phyloP scores from a whole-genome alignment of 345 rosid species.

The Gossypium herbaceum region DNA sequence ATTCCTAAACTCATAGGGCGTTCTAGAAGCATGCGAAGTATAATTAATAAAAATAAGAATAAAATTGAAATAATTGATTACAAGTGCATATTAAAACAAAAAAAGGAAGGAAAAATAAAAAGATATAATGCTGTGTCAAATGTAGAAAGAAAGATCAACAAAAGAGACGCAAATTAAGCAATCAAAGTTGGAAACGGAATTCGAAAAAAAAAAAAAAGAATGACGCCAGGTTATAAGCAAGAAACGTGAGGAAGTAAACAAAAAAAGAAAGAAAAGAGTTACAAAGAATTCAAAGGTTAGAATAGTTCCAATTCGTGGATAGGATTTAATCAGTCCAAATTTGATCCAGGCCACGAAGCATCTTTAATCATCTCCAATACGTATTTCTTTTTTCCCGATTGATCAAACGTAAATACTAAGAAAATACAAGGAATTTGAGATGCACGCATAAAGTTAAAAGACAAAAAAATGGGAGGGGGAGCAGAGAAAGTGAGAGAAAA shows the following conservation, averaged over 20 bases:
- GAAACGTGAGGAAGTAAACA: not conserved
- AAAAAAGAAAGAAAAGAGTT: not conserved
- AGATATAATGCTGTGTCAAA: not conserved
- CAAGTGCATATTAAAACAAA: not conserved
- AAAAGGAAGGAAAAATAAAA: not conserved
- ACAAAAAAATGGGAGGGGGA: too few relatives aligned
- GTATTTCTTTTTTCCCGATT: not conserved
- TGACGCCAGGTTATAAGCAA: not conserved
- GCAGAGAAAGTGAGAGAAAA: not conserved
- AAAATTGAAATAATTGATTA: not conserved
- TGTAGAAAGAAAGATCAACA: not conserved
- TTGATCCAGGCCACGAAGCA: not conserved
- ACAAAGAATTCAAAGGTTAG: not conserved
- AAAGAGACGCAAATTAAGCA: not conserved
- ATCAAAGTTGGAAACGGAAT: slow-evolving; percentile 2
- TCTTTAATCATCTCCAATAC: not conserved
- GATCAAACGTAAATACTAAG: not conserved
- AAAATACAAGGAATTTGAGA: not conserved
- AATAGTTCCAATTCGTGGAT: not conserved
- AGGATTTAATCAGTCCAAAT: not conserved
- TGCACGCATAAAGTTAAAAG: not conserved
- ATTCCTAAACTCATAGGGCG: not conserved
- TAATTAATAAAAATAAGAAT: not conserved
- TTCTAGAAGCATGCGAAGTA: not conserved
- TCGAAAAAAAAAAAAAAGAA: not conserved